Conservation (phyloP, 2,329 filamentous ascomycete genomes). For the Atkinsonella texensis region DNA sequence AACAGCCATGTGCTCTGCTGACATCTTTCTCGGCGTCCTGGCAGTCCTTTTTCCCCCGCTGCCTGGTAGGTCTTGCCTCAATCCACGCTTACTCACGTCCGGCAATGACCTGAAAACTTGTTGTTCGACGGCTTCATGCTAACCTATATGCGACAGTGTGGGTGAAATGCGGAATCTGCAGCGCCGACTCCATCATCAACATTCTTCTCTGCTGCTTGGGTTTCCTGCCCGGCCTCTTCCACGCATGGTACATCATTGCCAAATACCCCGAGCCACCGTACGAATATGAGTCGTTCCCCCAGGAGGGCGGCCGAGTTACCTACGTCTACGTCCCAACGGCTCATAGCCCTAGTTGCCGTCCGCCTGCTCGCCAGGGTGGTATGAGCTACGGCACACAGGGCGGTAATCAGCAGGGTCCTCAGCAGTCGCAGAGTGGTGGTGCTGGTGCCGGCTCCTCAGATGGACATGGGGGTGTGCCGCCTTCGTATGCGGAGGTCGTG, state of each 20-base stretch:
- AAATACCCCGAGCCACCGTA: constrained; percentile 67
- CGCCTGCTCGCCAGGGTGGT: constrained; percentile 10
- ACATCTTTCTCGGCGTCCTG: constrained; percentile 44
- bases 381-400: constrained; percentile 12
- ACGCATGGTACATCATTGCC: constrained; percentile 97
- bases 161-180: constrained; percentile 92
- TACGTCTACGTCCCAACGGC: constrained; percentile 63
- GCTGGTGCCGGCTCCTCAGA: constrained; percentile 26
- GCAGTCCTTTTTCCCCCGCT: constrained; percentile 22
- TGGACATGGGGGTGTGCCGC: constrained; percentile 45
- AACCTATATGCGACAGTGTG: constrained; percentile 49
- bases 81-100: background rate
- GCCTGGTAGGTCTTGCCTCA: constrained; percentile 32
- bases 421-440: constrained; percentile 17
- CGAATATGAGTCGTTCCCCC: constrained; percentile 55
- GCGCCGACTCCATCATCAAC: constrained; percentile 87
- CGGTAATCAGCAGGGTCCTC: background rate
- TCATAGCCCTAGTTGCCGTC: constrained; percentile 24
- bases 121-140: background rate
- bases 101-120: background rate
- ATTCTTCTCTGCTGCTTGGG: constrained; percentile 75
- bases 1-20: constrained; percentile 40
- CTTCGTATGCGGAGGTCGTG: constrained; percentile 82
- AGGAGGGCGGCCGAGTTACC: constrained; percentile 49
- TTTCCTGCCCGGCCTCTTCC: constrained; percentile 76